phyloP scores from a whole-genome alignment of 495 filamentous ascomycete genomes.

The Hyaloscypha hepaticicola region DNA sequence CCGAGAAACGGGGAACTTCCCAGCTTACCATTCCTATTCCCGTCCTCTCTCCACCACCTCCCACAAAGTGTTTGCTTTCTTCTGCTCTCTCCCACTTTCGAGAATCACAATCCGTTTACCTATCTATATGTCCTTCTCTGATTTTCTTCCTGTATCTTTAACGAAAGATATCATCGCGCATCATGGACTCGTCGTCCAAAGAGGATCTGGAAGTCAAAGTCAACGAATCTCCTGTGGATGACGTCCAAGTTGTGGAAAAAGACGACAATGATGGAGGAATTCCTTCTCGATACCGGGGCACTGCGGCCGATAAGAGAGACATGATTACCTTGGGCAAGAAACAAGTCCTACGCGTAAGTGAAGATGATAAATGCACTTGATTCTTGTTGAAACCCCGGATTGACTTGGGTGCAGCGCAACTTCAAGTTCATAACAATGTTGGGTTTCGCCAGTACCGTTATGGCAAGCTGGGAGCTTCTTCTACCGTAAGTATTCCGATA shows the following conservation, averaged over 20 bases:
- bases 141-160: not conserved
- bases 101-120: no score
- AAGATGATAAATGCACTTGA: not conserved
- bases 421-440: constrained; percentile 5
- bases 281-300: not conserved
- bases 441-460: not conserved
- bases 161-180: not conserved
- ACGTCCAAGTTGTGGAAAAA: not conserved
- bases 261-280: not conserved
- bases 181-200: not conserved
- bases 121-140: not conserved
- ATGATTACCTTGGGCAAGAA: constrained; percentile 1
- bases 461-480: constrained; percentile 1
- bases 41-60: no score
- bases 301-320: constrained; percentile 10
- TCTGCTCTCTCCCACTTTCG: no score
- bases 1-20: no score
- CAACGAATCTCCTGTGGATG: not conserved
- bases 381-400: not conserved
- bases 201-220: not conserved
- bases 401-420: not conserved
- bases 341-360: constrained; percentile 7
- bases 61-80: no score
- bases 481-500: not conserved
- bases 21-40: no score